Base-by-base conservation (phyloP, 2,329 filamentous ascomycete genomes). In the Grosmannia huntii region DNA sequence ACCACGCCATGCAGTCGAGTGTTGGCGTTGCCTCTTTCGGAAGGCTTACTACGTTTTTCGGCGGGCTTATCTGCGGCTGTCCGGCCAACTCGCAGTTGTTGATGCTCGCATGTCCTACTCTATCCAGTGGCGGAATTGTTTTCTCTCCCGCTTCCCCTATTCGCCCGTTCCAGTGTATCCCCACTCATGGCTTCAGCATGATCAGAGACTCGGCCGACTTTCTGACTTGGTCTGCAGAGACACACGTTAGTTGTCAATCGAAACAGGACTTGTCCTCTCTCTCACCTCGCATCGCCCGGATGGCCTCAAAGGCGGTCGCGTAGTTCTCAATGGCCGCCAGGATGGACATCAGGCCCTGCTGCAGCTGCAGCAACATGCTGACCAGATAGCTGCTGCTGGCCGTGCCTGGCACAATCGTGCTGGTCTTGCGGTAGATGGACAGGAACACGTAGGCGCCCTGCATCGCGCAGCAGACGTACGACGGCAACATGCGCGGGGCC, bases 391-490 rank as follows among this genome's bases (percentile, higher is more conserved):
- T 36, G 60, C 59, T 64, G 57, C 63, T 64, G 52, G 62, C 59
- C 49, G 59, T 64, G n/a, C 64, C 63, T 5, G 67, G 65, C 58
- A 72, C 72, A 62, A 71, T 62, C 33, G 71, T 69, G 59, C 69
- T 68, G 1, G 70, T 74, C 65, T 71, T 73, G 49, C 71, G 68
- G 61, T 71, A 69, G 53, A 75, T 69, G 68, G 74, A 75, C 41
- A 75, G 66, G 55, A 75, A 66, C 19, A 72, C 70, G 56, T 75
- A 75, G 10, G 71, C 72, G 59, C 70, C 72, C 64, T 75, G 73
- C 73, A 75, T 75, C 6, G 73, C 73, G 57, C 73, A 75, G 61
- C 73, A 75, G 25, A 72, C 72, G 56, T 74, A 75, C 11, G 71
- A 69, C 19, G 73, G 73, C 72, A 75, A 74, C 44, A 72, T 75